A percentile compares a stretch with the other conserved stretches of the same genome.
phyloP scores from a whole-genome alignment of 768 basidiomycete species.

The Tricholoma furcatifolium region DNA sequence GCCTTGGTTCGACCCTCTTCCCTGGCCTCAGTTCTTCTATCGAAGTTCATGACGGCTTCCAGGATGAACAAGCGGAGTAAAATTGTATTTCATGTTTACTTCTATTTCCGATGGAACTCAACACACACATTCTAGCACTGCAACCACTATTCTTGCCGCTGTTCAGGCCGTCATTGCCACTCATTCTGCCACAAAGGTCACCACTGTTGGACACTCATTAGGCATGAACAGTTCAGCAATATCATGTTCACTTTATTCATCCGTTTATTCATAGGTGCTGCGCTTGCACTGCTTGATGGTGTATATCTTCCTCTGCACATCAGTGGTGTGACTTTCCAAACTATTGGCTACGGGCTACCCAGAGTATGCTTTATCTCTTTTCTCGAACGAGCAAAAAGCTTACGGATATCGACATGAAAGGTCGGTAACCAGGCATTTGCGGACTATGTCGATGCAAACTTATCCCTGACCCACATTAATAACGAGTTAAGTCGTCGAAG shows the following conservation, averaged over 20 bases:
- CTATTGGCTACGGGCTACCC: constrained; percentile 20
- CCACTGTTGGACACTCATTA: constrained; percentile 38
- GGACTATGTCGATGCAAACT: constrained; percentile 45
- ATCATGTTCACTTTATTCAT: too few species aligned
- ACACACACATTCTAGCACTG: constrained; percentile 18
- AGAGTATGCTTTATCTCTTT: constrained; percentile 10
- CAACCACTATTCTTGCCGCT: constrained; percentile 24
- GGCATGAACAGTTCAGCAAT: too few species aligned
- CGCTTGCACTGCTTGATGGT: constrained; percentile 37
- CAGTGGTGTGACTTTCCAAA: constrained; percentile 11
- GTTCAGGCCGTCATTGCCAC: constrained; percentile 22
- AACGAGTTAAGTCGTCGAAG: constrained; percentile 29
- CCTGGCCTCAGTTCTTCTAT: constrained; percentile 22
- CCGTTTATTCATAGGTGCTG: constrained; percentile 28
- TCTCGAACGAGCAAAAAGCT: not conserved
- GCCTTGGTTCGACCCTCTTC: constrained; percentile 21
- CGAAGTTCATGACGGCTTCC: constrained; percentile 25
- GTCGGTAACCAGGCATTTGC: constrained; percentile 57
- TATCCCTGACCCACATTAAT: constrained; percentile 45
- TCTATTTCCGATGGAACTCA: not conserved
- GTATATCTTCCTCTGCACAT: constrained; percentile 41
- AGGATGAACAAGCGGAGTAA: constrained; percentile 14
- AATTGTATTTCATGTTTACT: not conserved
- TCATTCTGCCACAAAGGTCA: constrained; percentile 22
- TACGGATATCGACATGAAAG: constrained; percentile 16